phyloP scores from a whole-genome alignment of 1,139 yeast species.

The Debaryomyces singareniensis region DNA sequence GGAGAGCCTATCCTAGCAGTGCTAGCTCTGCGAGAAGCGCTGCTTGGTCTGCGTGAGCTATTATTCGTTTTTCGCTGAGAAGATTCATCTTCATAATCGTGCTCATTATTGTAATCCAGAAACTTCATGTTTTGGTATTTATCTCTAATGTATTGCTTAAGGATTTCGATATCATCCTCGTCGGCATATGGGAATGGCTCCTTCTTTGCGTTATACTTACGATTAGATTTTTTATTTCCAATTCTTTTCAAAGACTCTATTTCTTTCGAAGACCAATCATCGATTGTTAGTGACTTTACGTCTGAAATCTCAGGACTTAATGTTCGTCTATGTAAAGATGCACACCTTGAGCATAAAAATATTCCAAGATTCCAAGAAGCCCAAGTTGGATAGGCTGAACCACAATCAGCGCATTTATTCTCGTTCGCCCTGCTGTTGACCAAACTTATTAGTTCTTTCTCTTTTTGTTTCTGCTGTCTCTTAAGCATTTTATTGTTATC shows the following conservation, averaged over 20 bases:
- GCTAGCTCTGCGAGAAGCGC: slow-evolving; percentile 4
- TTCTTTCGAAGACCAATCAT: slow-evolving; percentile 64
- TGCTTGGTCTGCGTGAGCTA: slow-evolving; percentile 10
- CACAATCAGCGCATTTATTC: slow-evolving; percentile 74
- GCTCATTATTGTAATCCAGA: slow-evolving; percentile 27
- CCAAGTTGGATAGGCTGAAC: slow-evolving; percentile 56
- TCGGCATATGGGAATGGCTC: slow-evolving; percentile 69
- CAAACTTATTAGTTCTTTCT: slow-evolving; percentile 38
- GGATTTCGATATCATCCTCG: slow-evolving; percentile 49
- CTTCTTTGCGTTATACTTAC: slow-evolving; percentile 55
- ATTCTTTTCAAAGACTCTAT: slow-evolving; percentile 51
- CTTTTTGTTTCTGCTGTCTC: slow-evolving; percentile 30
- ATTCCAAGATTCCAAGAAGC: slow-evolving; percentile 50
- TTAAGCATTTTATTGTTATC: slow-evolving; percentile 17
- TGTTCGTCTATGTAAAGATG: slow-evolving; percentile 64
- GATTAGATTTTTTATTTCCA: slow-evolving; percentile 61
- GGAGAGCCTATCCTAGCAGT: slow-evolving; percentile 2
- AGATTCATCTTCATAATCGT: slow-evolving; percentile 5
- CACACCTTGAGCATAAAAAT: slow-evolving; percentile 73
- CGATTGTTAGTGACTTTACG: slow-evolving; percentile 78
- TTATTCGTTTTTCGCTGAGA: slow-evolving; percentile 17
- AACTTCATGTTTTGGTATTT: slow-evolving; percentile 45
- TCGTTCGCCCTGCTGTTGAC: slow-evolving; percentile 34
- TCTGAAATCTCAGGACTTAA: slow-evolving; percentile 63
- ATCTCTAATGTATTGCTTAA: slow-evolving; percentile 47